A percentile compares a stretch with the other conserved stretches of the same genome.
Evolutionary conservation across 805 yeast genomes (phyloP).

Genomic region (Candida manassasensis): DNA sequence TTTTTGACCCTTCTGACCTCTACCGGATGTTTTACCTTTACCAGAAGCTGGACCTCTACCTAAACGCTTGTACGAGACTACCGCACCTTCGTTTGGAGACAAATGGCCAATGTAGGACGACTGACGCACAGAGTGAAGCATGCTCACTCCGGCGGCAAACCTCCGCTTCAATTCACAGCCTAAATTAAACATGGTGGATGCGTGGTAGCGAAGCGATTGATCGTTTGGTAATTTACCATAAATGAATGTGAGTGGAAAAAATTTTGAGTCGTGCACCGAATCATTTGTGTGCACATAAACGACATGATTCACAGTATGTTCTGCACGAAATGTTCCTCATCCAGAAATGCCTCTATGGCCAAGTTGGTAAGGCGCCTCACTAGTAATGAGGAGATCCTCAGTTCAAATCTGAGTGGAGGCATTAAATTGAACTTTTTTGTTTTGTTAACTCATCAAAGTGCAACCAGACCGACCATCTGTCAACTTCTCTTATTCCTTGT

Average conservation of each 20-base stretch:
- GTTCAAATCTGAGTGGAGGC: conserved; percentile 17
- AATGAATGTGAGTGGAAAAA: too few species aligned
- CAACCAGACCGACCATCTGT: too few species aligned
- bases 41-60: conserved; percentile 97
- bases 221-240: too few species aligned
- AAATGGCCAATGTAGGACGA: conserved; percentile 50
- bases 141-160: conserved; percentile 1
- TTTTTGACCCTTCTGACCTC: conserved; percentile 99
- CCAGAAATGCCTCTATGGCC: conserved; percentile 14
- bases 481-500: too few species aligned
- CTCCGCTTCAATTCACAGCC: conserved; percentile 5
- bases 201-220: too few species aligned
- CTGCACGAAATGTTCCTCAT: too few species aligned
- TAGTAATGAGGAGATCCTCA: conserved; percentile 17
- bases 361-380: conserved; percentile 18
- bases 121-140: conserved; percentile 21
- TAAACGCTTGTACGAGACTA: conserved; percentile 59
- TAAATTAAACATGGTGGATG: conserved; percentile 11
- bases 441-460: too few species aligned
- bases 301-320: too few species aligned
- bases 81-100: conserved; percentile 59
- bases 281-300: too few species aligned
- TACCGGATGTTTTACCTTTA: conserved; percentile 89
- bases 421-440: too few species aligned
- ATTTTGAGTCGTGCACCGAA: not conserved